A percentile compares a stretch with the other conserved stretches of the same genome.
These are phyloP conservation scores for Phytophthora meadii DNA, from an alignment of 352 stramenopile species.

Conservation along the genomic window DNA sequence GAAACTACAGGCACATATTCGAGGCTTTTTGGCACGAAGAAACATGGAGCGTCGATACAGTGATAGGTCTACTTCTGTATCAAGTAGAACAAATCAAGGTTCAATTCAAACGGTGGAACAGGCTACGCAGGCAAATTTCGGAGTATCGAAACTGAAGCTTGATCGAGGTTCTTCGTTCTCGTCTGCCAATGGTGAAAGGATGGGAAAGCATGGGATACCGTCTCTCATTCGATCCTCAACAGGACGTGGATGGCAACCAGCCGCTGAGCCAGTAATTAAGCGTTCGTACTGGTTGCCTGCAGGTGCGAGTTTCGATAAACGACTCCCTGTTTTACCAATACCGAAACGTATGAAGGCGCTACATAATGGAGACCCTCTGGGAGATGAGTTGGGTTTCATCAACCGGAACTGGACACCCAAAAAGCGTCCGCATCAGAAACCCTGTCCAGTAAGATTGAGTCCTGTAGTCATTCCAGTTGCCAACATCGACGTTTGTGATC, in stretches of 20 bases:
- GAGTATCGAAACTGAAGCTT: not conserved
- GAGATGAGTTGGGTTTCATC: slow-evolving; percentile 19
- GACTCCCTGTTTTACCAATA: slow-evolving; percentile 48
- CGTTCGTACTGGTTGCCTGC: slow-evolving; percentile 79
- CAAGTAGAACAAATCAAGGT: slow-evolving; percentile 4
- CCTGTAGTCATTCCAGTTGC: slow-evolving; percentile 37
- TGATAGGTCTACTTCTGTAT: not conserved
- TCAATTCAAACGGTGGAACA: slow-evolving; percentile 5
- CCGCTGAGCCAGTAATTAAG: slow-evolving; percentile 44
- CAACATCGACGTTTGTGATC: slow-evolving; percentile 6
- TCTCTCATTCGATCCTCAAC: slow-evolving; percentile 26
- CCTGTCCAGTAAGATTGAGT: slow-evolving; percentile 46
- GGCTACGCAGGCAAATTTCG: slow-evolving; percentile 7
- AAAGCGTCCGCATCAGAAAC: slow-evolving; percentile 53
- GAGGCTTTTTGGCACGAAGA: slow-evolving; percentile 41
- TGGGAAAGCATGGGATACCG: slow-evolving; percentile 6
- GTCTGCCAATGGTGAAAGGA: slow-evolving; percentile 1
- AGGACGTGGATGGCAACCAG: slow-evolving; percentile 25
- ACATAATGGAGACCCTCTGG: slow-evolving; percentile 4
- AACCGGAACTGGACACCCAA: slow-evolving; percentile 45
- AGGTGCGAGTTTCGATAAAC: slow-evolving; percentile 50
- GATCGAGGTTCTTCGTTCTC: slow-evolving; percentile 25
- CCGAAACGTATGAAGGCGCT: slow-evolving; percentile 35
- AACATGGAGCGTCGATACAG: slow-evolving; percentile 9
- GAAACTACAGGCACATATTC: slow-evolving; percentile 55